Evolutionary conservation across 257 asterid genomes (phyloP), one percentile per base, ranked within the genome.

Genomic region (Solanum raphanifolium): DNA sequence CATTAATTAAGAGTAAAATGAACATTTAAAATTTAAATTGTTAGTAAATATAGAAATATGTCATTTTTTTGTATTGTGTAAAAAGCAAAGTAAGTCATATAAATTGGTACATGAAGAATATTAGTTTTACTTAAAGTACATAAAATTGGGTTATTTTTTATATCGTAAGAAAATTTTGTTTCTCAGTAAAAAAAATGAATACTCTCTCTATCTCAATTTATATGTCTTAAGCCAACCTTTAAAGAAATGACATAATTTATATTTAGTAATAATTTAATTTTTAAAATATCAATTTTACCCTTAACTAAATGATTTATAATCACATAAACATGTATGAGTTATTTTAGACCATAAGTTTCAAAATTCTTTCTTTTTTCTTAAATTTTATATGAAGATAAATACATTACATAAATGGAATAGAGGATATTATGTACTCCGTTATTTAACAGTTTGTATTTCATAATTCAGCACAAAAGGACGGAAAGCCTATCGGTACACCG

Each of bases 391-490:
- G 13, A 60, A 60, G 29, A 21, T 21, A 60, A 60, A 21, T 60
- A 60, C 5, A 60, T 55, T 20, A 55, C 11, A 55, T 55, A 20
- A 55, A 55, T 55, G 68, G 5, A 60, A 60, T 23, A 23, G 68
- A 60, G 29, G 12, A 60, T 60, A 9, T 60, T 60, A 60, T 60
- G 29, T 60, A 60, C 68, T 60, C 65, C n/a, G 10, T 18, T 34
- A 21, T 23, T 36, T 85, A 25, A 62, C 74, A 29, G 15, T 71
- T 84, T 71, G 4, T 62, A 10, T 58, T 86, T 55, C 39, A 18
- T 46, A 3, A 81, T 87, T 43, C 89, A 89, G 91, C 91, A 9
- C 79, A 87, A 12, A 89, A 87, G 66, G 78, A 78, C 23, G 88
- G 90, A 52, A 74, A 78, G 36, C 88, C 87, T 3, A 81, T 85